These are phyloP conservation scores for Penicillium alfredii DNA, from an alignment of 495 filamentous ascomycete species.

Conservation along the genomic window DNA sequence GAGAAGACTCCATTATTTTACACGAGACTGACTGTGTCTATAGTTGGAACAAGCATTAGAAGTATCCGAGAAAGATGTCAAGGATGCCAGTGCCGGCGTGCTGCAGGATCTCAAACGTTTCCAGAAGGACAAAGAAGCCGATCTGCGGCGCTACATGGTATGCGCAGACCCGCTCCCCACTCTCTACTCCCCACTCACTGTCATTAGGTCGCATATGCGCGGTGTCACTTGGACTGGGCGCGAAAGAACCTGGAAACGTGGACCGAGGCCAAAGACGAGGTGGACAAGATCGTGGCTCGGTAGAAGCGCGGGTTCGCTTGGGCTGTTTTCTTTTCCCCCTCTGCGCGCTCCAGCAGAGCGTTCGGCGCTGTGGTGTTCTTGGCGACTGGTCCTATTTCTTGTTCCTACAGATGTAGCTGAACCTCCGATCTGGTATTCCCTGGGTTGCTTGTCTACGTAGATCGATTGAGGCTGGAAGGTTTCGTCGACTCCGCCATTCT, in stretches of 20 bases:
- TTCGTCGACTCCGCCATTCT: no score
- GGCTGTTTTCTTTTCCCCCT: no score
- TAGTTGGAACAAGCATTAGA: conserved; percentile 85
- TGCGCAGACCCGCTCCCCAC: conserved; percentile 22
- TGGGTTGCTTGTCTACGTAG: no score
- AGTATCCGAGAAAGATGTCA: conserved; percentile 83
- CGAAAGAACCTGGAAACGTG: conserved; percentile 93
- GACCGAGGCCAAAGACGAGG: conserved; percentile 91
- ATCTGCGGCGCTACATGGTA: conserved; percentile 94
- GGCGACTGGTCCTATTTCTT: no score
- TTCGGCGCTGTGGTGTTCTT: no score
- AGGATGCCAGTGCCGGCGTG: conserved; percentile 79
- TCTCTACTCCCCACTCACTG: conserved; percentile 8
- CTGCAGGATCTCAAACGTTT: conserved; percentile 86
- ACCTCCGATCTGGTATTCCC: no score
- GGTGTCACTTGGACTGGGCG: conserved; percentile 96
- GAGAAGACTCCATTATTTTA: not conserved
- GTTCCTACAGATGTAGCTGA: no score
- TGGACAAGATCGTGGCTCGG: conserved; percentile 71
- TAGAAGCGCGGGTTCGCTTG: conserved; percentile 33
- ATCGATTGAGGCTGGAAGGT: no score
- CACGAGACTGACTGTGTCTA: conserved; percentile 8
- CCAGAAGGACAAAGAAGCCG: conserved; percentile 88
- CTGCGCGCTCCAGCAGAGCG: no score
- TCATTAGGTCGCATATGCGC: conserved; percentile 79